Conservation (phyloP, 2,329 filamentous ascomycete genomes). For the Tolypocladium guangdongense region DNA sequence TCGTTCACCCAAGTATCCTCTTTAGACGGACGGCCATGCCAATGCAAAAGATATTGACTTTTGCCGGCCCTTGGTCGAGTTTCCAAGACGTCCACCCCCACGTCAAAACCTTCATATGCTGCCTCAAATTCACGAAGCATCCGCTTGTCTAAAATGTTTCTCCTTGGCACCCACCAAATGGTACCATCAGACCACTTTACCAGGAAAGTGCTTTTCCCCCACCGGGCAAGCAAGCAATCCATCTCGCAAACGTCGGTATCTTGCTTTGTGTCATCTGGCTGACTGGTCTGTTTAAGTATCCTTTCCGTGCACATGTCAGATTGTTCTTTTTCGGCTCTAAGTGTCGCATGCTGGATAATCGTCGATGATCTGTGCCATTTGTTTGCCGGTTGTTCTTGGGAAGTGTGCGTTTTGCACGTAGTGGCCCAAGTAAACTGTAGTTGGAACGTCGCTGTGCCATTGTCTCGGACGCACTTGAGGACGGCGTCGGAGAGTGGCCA, state of each 20-base stretch:
- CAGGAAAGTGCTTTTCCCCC: neutral
- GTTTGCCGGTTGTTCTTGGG: too few relatives aligned
- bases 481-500: neutral
- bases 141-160: slow-evolving; percentile 1
- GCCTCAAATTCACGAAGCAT: slow-evolving; percentile 3
- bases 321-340: too few relatives aligned
- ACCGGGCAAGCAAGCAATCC: slow-evolving; percentile 1
- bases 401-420: too few relatives aligned
- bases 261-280: too few relatives aligned
- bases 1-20: slow-evolving; percentile 3
- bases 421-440: too few relatives aligned
- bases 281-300: too few relatives aligned
- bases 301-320: too few relatives aligned
- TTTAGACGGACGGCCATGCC: slow-evolving; percentile 2
- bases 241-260: neutral
- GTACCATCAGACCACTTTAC: too few relatives aligned
- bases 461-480: slow-evolving; percentile 1
- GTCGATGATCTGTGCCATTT: too few relatives aligned
- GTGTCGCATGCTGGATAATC: too few relatives aligned
- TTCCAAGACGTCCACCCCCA: slow-evolving; percentile 1
- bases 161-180: neutral
- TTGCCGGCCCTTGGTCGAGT: neutral
- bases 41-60: slow-evolving; percentile 3
- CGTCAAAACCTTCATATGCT: slow-evolving; percentile 2
- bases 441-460: slow-evolving; percentile 1